Evolutionary conservation across 1,139 yeast genomes (phyloP), one percentile per base, ranked within the genome.

Genomic region (Candida sp.): DNA sequence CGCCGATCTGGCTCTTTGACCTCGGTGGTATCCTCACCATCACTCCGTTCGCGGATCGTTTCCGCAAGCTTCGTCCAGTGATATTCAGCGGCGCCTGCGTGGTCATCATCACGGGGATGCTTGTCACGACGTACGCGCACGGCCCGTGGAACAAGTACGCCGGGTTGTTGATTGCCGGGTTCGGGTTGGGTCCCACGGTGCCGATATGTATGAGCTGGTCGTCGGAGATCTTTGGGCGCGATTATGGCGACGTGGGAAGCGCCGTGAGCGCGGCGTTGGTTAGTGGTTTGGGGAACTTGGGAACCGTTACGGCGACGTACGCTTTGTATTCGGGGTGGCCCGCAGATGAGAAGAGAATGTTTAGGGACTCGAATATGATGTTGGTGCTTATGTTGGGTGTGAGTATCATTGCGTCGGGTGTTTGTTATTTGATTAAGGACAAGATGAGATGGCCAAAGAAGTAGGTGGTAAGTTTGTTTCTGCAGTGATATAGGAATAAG

Each of bases 321-420:
- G 96, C 97, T 0, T 77, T 90, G 47, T 90, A 90, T 69, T 69
- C 83, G 25, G 97, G 97, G 4, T 91, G 97, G 97, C 93, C 96
- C 0, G 88, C 78, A 1, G 97, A 91, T 66, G 75, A 66, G 9
- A 75, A 76, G 2, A 72, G 91, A 57, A 73, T 84, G 46, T 90
- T 73, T 70, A 73, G 81, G 56, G 74, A 90, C 66, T 85, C 93
- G 44, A 91, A 90, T 66, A 89, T 90, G 96, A 90, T 90, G 74
- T 77, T 91, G 70, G 90, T 90, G 30, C 77, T 85, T 33, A 88
- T 90, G 75, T 74, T 86, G 55, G 96, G 96, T 7, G 77, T 81
- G 37, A 85, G 92, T 68, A 87, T 89, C 44, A 57, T 89, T 31
- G 73, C 80, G 1, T 66, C 76, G 9, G 67, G 68, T 9, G 70